Evolutionary conservation across 768 basidiomycete genomes (phyloP), one percentile per base, ranked within the genome.

Genomic region (Tylopilus balloui): DNA sequence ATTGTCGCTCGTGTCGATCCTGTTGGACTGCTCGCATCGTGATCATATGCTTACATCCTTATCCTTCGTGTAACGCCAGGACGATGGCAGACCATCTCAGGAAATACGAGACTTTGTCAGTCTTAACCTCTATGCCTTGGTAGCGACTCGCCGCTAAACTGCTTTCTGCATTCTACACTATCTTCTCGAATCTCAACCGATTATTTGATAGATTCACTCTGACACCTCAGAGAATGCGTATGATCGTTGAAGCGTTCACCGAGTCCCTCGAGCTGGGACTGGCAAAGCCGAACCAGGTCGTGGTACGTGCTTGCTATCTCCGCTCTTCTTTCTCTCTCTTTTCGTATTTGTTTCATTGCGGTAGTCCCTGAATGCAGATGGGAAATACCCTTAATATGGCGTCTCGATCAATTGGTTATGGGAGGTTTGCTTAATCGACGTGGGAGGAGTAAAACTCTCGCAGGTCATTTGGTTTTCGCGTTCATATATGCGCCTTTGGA

Each of bases 231-330:
- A 71, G 92, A 50, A 93, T 94, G 92, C 78, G 92, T 41, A 95
- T 94, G 81, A 96, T 98, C 62, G 92, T 94, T 21, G 91, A 96
- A 65, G 88, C 94, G 0, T 93, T 99, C 75, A 84, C 91, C 65
- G 94, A 97, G 40, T 83, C 88, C 2, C 78, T 99, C 23, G 93
- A 96, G 60, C 69, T 79, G 21, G 96, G 96, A 13, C 73, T 99
- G 42, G 73, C 86, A 56, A 86, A 94, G 69, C 76, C 78, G 21
- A 79, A 82, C 19, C 89, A 97, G 72, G 75, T 87, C 31, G 93
- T 98, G 69, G 95, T 95, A 67, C 59, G 92, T 81, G 47, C 48
- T 35, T n/a, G 12, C 32, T 31, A 37, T 13, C n/a, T 20, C 24
- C 14, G 2, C 19, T n/a, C 17, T 40, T 36, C 31, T 42, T 40